Base-by-base conservation (phyloP, 306 rosid species). In the Rubus idaeus region DNA sequence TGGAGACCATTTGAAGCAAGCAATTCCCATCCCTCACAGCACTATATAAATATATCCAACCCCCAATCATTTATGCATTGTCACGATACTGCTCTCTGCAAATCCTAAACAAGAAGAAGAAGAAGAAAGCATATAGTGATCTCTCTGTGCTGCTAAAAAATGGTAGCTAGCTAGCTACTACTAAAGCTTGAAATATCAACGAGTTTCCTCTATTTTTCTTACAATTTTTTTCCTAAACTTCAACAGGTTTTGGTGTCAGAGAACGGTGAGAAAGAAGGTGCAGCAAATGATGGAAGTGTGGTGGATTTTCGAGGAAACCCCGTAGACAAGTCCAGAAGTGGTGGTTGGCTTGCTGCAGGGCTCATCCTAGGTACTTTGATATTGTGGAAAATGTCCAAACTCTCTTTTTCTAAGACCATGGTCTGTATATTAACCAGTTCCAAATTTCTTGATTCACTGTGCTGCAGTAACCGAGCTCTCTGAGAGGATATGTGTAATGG, bases 331-430 rank as follows among this genome's bases (percentile, higher is more conserved):
- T 79, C 87, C 26, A 90, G 83, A 71, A 89, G 93, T 12, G 97
- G 98, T 2, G 91, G 97, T 46, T 95, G 98, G 98, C 81, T 92
- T 66, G 97, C 88, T 57, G 96, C 97, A 58, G 97, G 96, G 70
- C 93, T 95, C 63, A 91, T 88, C 83, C 86, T 95, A 91, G 97
- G 98, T 95, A 45, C 76, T 80, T 70, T 14, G 35, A 58, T 75
- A 26, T 20, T 40, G 18, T 40, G 9, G 10, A 41, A 39, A 45
- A 39, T 37, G 69, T 39, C 51, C 20, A 45, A 26, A 10, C 1
- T 49, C 14, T 56, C 57, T 55, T 12, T 5, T 11, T 4, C 21
- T 12, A 10, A 5, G 4, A 37, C 41, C 10, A 42, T 58, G 35
- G 35, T 30, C 9, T 53, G 39, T 53, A 3, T 42, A 51, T 14